Base-by-base conservation (phyloP, 768 basidiomycete species). In the Mycena maculata region DNA sequence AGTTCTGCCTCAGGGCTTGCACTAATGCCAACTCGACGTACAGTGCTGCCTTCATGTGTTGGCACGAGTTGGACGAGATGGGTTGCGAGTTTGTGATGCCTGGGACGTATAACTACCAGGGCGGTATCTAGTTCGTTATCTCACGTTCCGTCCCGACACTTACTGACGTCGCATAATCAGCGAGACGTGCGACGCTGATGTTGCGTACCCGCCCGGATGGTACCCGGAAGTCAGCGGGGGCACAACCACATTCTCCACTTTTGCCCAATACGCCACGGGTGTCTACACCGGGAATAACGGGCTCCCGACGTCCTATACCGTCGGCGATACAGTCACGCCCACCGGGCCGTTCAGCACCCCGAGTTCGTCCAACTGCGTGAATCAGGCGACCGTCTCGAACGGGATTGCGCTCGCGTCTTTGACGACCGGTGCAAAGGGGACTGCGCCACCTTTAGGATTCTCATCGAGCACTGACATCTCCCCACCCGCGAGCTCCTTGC, bases 51-150 rank as follows among this genome's bases (percentile, higher is more conserved):
- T 41, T 41, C 39, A 41, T 41, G 39, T 41, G 39, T 16, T 44
- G 42, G 42, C 42, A 44, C 42, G 42, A 44, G n/a, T 20, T 44
- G 42, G 42, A 44, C 42, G 42, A 44, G n/a, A 44, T 83, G 77
- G 82, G 83, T 28, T 84, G 83, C 61, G 69, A 75, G 30, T 83
- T 81, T 57, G 82, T 82, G 33, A 83, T 84, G 83, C 83, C 83
- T 18, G 82, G 81, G 27, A 80, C 82, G 69, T 83, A 82, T 72
- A 71, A 81, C 54, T 75, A 79, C 65, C 81, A 82, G 42, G 79
- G 78, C 4, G 82, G 58, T 18, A 38, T 60, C 9, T 81, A 25
- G 83, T 82, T 79, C 79, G 65, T 69, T 79, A 65, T 41, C 22
- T 28, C 22, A 7, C 49, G 30, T 7, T 11, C 33, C 8, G 15